Conservation (phyloP, 208 protist genomes). For the Strigomonas culicis region DNA sequence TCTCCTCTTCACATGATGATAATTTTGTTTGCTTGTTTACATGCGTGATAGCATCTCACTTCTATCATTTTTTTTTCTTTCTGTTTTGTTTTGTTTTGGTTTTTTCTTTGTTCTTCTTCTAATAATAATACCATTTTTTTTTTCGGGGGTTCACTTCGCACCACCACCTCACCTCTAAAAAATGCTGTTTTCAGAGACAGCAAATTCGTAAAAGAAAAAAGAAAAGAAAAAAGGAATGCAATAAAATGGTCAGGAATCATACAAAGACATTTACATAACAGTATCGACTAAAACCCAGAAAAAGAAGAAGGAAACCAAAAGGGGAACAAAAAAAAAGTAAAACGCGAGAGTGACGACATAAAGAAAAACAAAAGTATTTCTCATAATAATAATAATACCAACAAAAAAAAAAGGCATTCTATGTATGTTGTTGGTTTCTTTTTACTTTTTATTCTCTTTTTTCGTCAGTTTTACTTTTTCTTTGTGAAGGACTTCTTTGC, state of each 20-base stretch:
- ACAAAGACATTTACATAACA: background rate
- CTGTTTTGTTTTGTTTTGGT: conserved; percentile 7
- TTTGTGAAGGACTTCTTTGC: no score
- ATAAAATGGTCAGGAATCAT: background rate
- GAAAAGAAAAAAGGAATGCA: background rate
- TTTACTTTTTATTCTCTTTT: background rate
- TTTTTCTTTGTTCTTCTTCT: conserved; percentile 13
- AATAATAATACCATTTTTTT: background rate
- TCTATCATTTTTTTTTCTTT: conserved; percentile 17
- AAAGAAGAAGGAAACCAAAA: background rate
- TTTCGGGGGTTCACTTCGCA: background rate
- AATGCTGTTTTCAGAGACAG: no score
- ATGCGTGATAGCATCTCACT: background rate
- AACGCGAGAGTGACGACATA: background rate
- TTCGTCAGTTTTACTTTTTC: background rate
- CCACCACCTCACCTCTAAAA: no score
- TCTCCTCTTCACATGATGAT: background rate
- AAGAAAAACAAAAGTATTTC: background rate
- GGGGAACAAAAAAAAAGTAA: background rate
- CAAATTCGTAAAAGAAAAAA: background rate
- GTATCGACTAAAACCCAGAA: conserved; percentile 8
- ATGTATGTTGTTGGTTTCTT: background rate
- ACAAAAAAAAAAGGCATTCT: background rate
- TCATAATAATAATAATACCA: background rate
- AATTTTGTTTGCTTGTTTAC: background rate